Conservation (phyloP, 208 protist genomes). For the Trypanosoma cruzi region DNA sequence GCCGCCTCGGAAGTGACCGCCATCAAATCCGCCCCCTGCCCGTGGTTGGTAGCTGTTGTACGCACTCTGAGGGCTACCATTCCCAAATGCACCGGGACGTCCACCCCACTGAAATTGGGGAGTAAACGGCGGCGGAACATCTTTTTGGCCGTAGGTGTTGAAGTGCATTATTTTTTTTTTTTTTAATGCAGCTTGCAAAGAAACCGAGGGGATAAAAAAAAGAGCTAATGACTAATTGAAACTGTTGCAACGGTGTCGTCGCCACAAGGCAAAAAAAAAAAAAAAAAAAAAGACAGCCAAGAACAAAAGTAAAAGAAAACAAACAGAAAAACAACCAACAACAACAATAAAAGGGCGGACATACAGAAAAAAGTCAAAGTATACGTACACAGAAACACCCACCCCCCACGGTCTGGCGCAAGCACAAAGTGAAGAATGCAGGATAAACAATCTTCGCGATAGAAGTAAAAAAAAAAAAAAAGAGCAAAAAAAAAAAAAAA, state of each 20-base stretch:
- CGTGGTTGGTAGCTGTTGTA: slow-evolving; percentile 36
- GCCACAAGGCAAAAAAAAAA: slow-evolving; percentile 3
- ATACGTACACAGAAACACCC: neutral
- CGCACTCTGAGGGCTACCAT: slow-evolving; percentile 16
- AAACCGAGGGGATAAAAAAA: slow-evolving; percentile 2
- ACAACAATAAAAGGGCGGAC: slow-evolving; percentile 15
- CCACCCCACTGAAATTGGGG: slow-evolving; percentile 16
- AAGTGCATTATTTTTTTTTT: neutral
- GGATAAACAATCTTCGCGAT: neutral
- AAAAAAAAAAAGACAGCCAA: slow-evolving; percentile 7
- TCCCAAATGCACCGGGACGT: slow-evolving; percentile 9
- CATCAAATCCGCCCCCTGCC: slow-evolving; percentile 33
- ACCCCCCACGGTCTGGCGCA: neutral
- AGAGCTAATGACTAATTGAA: neutral
- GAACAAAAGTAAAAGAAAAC: slow-evolving; percentile 13
- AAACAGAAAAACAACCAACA: neutral
- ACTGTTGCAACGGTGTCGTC: neutral
- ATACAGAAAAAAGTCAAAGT: neutral
- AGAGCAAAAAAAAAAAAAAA: slow-evolving; percentile 22
- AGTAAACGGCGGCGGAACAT: slow-evolving; percentile 16
- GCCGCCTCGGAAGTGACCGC: slow-evolving; percentile 21
- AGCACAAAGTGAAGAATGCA: neutral
- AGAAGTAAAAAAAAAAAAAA: slow-evolving; percentile 18
- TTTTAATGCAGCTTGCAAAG: slow-evolving; percentile 7
- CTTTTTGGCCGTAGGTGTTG: slow-evolving; percentile 27